phyloP scores from a whole-genome alignment of 768 basidiomycete genomes.

The Leccinum ochraceum region DNA sequence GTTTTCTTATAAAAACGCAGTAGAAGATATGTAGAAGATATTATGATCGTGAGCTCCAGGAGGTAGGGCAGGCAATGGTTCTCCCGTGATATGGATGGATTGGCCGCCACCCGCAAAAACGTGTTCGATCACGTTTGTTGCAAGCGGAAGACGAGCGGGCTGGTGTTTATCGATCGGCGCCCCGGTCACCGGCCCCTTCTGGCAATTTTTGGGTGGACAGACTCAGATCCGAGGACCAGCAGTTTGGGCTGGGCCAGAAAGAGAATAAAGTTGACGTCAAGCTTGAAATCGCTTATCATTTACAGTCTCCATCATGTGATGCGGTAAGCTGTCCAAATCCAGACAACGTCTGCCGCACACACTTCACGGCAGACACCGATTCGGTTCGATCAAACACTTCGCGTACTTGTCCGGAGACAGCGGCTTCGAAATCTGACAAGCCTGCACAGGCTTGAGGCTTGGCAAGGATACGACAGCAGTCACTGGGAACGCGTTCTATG shows the following conservation, averaged over 20 bases:
- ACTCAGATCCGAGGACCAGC: constrained; percentile 24
- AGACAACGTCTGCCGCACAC: background rate
- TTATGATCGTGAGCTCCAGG: constrained; percentile 28
- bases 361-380: constrained; percentile 10
- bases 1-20: constrained; percentile 9
- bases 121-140: constrained; percentile 12
- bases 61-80: constrained; percentile 3
- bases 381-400: constrained; percentile 24
- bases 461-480: background rate
- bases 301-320: constrained; percentile 14
- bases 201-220: constrained; percentile 2
- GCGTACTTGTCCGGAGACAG: constrained; percentile 5
- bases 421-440: background rate
- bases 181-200: constrained; percentile 22
- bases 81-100: constrained; percentile 22
- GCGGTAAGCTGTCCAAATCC: constrained; percentile 5
- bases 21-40: constrained; percentile 16
- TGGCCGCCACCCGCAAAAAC: constrained; percentile 15
- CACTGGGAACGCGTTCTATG: background rate
- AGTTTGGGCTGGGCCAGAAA: constrained; percentile 3
- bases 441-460: background rate
- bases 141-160: constrained; percentile 12
- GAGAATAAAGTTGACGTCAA: constrained; percentile 22
- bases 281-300: constrained; percentile 18
- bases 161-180: constrained; percentile 34